Base-by-base conservation (phyloP, 1,139 yeast species). In the Candida mesenterica region DNA sequence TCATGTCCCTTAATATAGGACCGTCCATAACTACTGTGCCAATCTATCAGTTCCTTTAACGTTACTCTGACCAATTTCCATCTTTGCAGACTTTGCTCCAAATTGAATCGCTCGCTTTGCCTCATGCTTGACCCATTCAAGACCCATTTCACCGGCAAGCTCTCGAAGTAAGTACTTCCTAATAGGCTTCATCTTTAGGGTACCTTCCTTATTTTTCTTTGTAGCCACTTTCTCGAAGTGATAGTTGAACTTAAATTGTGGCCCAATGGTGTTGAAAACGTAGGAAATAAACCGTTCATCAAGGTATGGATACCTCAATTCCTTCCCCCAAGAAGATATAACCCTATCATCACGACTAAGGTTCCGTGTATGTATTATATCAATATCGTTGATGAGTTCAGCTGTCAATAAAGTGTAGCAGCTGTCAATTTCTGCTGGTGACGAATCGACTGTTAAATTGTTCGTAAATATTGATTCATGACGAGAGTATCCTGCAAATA, bases 101-200 rank as follows among this genome's bases (percentile, higher is more conserved):
- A 92, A 92, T 53, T 92, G 98, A 42, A 92, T 89, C 0, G 99
- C 99, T 33, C 98, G 67, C 54, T 92, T 92, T n/a, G 83, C 77
- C 52, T 92, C 97, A 23, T 66, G 62, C 15, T 79, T 65, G 0
- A 88, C 94, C 58, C 72, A 74, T 0, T 47, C 56, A 28, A 90
- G 57, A 0, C 76, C 77, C 36, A 81, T 52, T 1, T 32, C 23
- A 3, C 43, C 48, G 0, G 97, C 97, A 14, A 87, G 52, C 33
- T 66, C 60, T 34, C 99, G 59, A 28, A 92, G 60, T 1, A 84
- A 59, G 42, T 64, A 65, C 54, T 92, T 92, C 36, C 95, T 66
- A 1, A 61, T 63, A 4, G 67, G 63, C 13, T 50, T 55, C 48
- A 55, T 50, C 4, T 13, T 5, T 1, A 45, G 34, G 30, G 52